Percentiles rank a stretch among this genome's conserved stretches.
Conservation (phyloP, 1,139 yeast species). For the Saccharomycopsis hybrid region DNA sequence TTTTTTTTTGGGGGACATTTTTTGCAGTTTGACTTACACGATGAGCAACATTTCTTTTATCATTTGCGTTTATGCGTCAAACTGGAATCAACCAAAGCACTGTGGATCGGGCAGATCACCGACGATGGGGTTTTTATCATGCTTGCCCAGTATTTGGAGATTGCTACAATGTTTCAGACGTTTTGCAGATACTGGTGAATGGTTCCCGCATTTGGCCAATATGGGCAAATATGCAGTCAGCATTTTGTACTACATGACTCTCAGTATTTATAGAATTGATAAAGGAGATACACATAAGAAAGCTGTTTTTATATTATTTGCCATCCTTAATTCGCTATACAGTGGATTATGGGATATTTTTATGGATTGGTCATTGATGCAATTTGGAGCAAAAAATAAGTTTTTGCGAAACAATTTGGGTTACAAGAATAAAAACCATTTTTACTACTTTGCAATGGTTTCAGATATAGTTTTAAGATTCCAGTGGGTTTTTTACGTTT, state of each 20-base stretch:
- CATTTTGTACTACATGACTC: conserved; percentile 60
- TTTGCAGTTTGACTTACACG: conserved; percentile 83
- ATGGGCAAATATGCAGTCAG: conserved; percentile 69
- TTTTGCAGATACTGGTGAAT: conserved; percentile 85
- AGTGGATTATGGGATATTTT: conserved; percentile 81
- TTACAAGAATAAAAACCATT: conserved; percentile 44
- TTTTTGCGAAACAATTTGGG: conserved; percentile 68
- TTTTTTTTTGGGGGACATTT: conserved; percentile 85
- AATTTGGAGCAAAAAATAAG: conserved; percentile 50
- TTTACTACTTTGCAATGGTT: conserved; percentile 71
- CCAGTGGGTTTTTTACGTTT: conserved; percentile 84
- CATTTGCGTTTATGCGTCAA: conserved; percentile 70
- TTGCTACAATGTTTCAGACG: conserved; percentile 86
- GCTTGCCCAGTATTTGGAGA: conserved; percentile 89
- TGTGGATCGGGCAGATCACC: conserved; percentile 82
- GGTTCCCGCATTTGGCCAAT: conserved; percentile 97
- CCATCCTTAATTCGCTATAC: conserved; percentile 62
- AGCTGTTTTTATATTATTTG: conserved; percentile 64
- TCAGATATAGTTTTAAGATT: conserved; percentile 69
- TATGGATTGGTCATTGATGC: conserved; percentile 93
- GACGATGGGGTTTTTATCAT: conserved; percentile 70
- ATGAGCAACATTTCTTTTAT: conserved; percentile 80
- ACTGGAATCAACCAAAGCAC: conserved; percentile 39
- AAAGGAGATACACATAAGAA: conserved; percentile 34
- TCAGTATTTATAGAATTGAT: conserved; percentile 74